These are phyloP conservation scores for Fusarium luffae DNA, from an alignment of 2,329 filamentous ascomycete species.

Conservation along the genomic window DNA sequence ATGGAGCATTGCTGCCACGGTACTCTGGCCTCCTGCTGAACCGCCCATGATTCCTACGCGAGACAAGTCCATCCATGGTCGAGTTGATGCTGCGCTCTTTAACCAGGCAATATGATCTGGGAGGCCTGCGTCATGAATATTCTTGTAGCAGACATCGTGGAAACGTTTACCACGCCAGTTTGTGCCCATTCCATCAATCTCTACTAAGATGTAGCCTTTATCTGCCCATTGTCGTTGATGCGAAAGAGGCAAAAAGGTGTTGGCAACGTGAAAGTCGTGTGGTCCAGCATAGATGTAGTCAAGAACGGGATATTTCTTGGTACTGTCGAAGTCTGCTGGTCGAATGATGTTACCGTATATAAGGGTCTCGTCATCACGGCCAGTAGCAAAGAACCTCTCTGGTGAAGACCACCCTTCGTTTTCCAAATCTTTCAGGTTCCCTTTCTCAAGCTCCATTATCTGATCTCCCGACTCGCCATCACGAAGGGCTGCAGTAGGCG, in stretches of 20 bases:
- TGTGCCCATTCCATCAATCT: conserved; percentile 49
- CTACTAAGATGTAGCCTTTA: conserved; percentile 47
- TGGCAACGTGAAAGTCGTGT: conserved; percentile 42
- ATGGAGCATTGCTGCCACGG: conserved; percentile 44
- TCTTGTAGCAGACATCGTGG: conserved; percentile 48
- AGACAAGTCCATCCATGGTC: conserved; percentile 46
- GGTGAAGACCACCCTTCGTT: conserved; percentile 30
- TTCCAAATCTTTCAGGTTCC: conserved; percentile 1
- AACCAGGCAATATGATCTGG: conserved; percentile 48
- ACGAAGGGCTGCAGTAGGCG: conserved; percentile 36
- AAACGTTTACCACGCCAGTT: conserved; percentile 47
- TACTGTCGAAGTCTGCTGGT: conserved; percentile 40
- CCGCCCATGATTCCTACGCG: conserved; percentile 46
- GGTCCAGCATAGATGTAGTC: conserved; percentile 48
- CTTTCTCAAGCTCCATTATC: conserved; percentile 32
- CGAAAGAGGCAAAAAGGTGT: conserved; percentile 35
- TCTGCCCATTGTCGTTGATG: conserved; percentile 41
- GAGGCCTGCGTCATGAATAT: conserved; percentile 45
- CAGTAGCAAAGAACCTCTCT: conserved; percentile 42
- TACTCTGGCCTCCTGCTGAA: conserved; percentile 49
- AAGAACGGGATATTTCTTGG: conserved; percentile 44
- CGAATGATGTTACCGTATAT: conserved; percentile 46
- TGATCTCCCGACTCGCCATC: conserved; percentile 29
- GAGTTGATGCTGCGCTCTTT: conserved; percentile 41
- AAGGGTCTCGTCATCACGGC: conserved; percentile 43